These are phyloP conservation scores for Orbilia ellipsospora DNA, from an alignment of 2,329 filamentous ascomycete genomes.

Conservation along the genomic window DNA sequence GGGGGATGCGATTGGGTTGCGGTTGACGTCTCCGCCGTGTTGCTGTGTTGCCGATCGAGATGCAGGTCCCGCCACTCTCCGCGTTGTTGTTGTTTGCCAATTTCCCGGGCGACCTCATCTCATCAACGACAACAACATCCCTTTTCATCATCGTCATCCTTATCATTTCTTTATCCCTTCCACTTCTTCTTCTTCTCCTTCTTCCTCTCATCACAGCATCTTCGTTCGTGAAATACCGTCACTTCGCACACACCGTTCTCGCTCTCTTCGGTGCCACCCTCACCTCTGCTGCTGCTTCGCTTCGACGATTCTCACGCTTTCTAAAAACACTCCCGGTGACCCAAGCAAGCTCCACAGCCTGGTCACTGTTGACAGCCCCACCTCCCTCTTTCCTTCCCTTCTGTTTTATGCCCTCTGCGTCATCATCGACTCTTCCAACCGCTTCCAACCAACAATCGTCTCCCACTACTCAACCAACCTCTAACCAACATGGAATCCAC, in stretches of 20 bases:
- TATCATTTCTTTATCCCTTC: neutral
- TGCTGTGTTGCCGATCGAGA: constrained; percentile 12
- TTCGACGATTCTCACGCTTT: constrained; percentile 5
- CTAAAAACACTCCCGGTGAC: constrained; percentile 31
- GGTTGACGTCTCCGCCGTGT: neutral
- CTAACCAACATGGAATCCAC: constrained; percentile 45
- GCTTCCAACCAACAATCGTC: constrained; percentile 6
- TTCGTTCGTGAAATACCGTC: neutral
- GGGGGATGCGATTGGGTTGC: neutral
- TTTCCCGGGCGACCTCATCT: constrained; percentile 19
- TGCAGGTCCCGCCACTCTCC: too few relatives aligned
- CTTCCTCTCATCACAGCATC: constrained; percentile 1
- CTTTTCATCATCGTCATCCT: neutral
- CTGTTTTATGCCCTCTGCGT: constrained; percentile 56
- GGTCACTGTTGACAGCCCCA: constrained; percentile 39
- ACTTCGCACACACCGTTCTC: neutral
- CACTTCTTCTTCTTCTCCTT: neutral
- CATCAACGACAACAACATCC: neutral
- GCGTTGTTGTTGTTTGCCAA: constrained; percentile 18
- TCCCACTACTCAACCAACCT: constrained; percentile 23
- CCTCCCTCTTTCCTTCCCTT: constrained; percentile 21
- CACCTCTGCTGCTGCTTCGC: neutral
- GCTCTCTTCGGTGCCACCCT: neutral
- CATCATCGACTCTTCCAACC: constrained; percentile 28
- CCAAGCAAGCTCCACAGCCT: constrained; percentile 49